Evolutionary conservation across 1,139 yeast genomes (phyloP).

Genomic region (Wickerhamomyces sp.): DNA sequence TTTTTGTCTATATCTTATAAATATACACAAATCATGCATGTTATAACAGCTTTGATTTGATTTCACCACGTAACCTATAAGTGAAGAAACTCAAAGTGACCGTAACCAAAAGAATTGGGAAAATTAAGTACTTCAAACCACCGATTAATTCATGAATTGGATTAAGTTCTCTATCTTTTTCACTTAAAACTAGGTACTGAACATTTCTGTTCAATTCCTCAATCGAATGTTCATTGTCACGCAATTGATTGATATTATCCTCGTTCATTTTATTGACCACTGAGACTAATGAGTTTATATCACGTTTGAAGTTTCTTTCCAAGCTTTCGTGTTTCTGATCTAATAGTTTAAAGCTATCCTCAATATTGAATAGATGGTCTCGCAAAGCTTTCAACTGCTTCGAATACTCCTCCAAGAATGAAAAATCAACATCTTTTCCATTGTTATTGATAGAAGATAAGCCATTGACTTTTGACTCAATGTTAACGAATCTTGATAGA

Average conservation of each 20-base stretch:
- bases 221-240: slow-evolving; percentile 22
- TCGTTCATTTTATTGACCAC: slow-evolving; percentile 17
- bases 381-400: slow-evolving; percentile 12
- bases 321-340: slow-evolving; percentile 7
- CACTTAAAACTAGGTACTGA: slow-evolving; percentile 24
- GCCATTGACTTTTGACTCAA: slow-evolving; percentile 17
- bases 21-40: no score
- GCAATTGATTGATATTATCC: slow-evolving; percentile 27
- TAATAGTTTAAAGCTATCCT: slow-evolving; percentile 4
- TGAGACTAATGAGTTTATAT: slow-evolving; percentile 8
- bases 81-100: slow-evolving; percentile 34
- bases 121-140: slow-evolving; percentile 29
- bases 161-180: slow-evolving; percentile 30
- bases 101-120: slow-evolving; percentile 31
- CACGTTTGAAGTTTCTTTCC: slow-evolving; percentile 10
- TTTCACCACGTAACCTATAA: slow-evolving; percentile 36
- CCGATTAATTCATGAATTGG: slow-evolving; percentile 30
- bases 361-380: slow-evolving; percentile 3
- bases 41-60: slow-evolving; percentile 28
- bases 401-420: slow-evolving; percentile 20
- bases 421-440: slow-evolving; percentile 16
- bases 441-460: slow-evolving; percentile 7
- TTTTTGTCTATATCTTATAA: no score
- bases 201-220: slow-evolving; percentile 25
- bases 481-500: slow-evolving; percentile 7